Evolutionary conservation across 176 grass and related monocot species (phyloP).

Genomic region (Oryza glaberrima): DNA sequence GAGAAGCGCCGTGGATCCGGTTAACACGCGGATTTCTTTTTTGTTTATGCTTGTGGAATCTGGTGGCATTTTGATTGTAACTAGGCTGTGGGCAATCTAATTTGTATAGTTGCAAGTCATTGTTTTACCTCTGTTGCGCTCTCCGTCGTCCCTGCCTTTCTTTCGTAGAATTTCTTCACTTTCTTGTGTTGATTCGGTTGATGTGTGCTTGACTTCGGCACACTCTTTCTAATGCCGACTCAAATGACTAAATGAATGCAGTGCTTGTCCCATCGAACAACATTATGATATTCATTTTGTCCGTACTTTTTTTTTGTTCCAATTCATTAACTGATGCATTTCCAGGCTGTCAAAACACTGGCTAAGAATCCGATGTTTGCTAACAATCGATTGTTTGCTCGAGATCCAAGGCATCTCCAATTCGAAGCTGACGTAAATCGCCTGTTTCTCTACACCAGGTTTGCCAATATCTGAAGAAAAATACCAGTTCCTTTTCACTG

Average conservation of each 20-base stretch:
- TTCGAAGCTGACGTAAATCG: slow-evolving; percentile 83
- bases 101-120: not conserved
- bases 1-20: not conserved
- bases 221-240: not conserved
- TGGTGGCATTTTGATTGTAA: not conserved
- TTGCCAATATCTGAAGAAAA: slow-evolving; percentile 27
- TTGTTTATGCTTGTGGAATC: not conserved
- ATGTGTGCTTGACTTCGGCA: not conserved
- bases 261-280: not conserved
- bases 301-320: not conserved
- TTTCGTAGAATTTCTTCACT: slow-evolving; percentile 7
- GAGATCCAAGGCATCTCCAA: slow-evolving; percentile 88
- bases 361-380: slow-evolving; percentile 69
- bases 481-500: not conserved
- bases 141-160: not conserved
- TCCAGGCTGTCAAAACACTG: slow-evolving; percentile 67
- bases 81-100: not conserved
- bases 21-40: too few relatives aligned
- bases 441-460: slow-evolving; percentile 95
- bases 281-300: not conserved
- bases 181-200: not conserved
- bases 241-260: not conserved
- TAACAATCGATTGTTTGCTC: slow-evolving; percentile 64
- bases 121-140: not conserved
- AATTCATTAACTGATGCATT: slow-evolving; percentile 28